Base-by-base conservation (phyloP, 83 land plant species). In the Picea abies region DNA sequence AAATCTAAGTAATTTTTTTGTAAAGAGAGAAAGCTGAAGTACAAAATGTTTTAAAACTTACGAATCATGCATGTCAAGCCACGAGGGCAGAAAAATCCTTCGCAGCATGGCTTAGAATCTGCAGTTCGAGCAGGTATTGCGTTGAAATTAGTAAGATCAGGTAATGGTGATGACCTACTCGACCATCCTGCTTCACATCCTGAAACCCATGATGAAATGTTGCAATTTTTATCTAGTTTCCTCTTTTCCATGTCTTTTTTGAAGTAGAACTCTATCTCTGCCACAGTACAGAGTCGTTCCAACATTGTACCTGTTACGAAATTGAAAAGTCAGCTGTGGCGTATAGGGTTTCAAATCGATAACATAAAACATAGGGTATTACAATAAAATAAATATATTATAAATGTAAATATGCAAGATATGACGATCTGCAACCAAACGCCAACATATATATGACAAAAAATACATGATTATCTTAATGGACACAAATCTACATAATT, bases 21-120 rank as follows among this genome's bases (percentile, higher is more conserved):
- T 14, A 41, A 22, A 0, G 25, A 73, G 72, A 10, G 41, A 25
- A 39, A 12, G 64, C 65, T 67, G 79, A 32, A 61, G 67, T 70
- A 82, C 60, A 58, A 80, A 11, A 80, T 39, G 76, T 63, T 58
- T 61, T 25, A 19, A 47, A 68, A 90, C 97, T 91, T 88, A 96
- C 97, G 97, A 47, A 96, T 96, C 98, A 96, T 96, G 88, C 98
- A 96, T 37, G 95, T 87, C 61, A 96, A 78, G 25, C 97, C 98
- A 56, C 82, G 91, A 67, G 98, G 98, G 76, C 98, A 96, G 79
- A 96, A 96, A 85, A 96, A 96, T 9, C 98, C 98, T 39, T 81
- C 90, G 81, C 98, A 96, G 68, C 98, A 96, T 65, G 98, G 93
- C 61, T 78, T 86, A 62, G 95, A 91, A 32, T 86, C 63, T 35